Percentiles rank a stretch among this genome's conserved stretches.
Evolutionary conservation across 129 eudicot species (phyloP).

Genomic region (Ambrosia trifida): DNA sequence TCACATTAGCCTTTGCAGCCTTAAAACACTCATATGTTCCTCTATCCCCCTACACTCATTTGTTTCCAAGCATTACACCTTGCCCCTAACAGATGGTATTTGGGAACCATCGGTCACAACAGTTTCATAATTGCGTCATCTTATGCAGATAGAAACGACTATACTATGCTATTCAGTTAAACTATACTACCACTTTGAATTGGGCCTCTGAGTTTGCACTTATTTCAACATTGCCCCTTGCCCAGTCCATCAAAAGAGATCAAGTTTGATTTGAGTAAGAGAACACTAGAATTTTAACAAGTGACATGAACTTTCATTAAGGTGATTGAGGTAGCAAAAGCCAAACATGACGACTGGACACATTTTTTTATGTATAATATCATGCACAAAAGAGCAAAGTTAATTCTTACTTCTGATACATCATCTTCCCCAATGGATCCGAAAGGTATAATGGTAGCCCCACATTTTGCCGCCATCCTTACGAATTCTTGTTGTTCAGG

Average conservation of each 20-base stretch:
- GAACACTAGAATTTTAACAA: too few relatives aligned
- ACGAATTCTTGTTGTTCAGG: conserved; percentile 73
- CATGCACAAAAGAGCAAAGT: background rate
- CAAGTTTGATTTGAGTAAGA: background rate
- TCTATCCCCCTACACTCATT: too few relatives aligned
- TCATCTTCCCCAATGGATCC: conserved; percentile 81
- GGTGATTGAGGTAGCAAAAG: too few relatives aligned
- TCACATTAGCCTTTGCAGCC: too few relatives aligned
- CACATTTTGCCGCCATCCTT: conserved; percentile 62
- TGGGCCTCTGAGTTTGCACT: background rate
- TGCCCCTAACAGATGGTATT: background rate
- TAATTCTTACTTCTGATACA: conserved; percentile 42
- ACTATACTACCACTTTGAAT: background rate
- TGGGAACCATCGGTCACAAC: background rate
- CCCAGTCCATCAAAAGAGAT: background rate
- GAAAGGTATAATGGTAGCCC: conserved; percentile 71
- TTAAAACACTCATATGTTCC: too few relatives aligned
- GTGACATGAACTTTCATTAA: background rate
- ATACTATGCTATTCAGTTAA: background rate
- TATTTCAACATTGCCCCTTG: background rate
- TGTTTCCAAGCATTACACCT: too few relatives aligned
- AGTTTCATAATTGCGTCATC: background rate
- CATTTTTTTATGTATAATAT: too few relatives aligned
- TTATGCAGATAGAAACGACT: background rate
- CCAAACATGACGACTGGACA: too few relatives aligned